phyloP scores from a whole-genome alignment of 352 stramenopile species.

The Peronospora destructor region DNA sequence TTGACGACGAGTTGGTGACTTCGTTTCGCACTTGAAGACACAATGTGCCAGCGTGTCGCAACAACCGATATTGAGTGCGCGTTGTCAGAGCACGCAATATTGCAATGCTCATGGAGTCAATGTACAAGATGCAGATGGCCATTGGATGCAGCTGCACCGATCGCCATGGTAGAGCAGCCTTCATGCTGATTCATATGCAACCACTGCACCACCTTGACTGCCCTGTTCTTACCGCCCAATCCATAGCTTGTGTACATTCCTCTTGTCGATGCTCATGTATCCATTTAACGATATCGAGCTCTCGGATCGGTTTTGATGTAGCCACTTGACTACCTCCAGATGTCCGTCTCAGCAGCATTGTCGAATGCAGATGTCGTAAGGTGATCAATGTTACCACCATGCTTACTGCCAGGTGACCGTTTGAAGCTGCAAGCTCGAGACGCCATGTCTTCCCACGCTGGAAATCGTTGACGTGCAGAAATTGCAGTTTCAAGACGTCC shows the following conservation, averaged over 20 bases:
- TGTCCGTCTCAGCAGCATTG: constrained; percentile 18
- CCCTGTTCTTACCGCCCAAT: constrained; percentile 17
- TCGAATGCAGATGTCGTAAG: constrained; percentile 24
- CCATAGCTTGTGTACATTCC: constrained; percentile 26
- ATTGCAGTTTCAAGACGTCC: constrained; percentile 25
- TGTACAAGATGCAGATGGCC: constrained; percentile 16
- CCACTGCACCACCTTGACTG: constrained; percentile 24
- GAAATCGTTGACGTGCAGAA: constrained; percentile 17
- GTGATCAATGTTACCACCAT: constrained; percentile 11
- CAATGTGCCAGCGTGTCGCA: too few species aligned
- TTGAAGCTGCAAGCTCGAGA: constrained; percentile 17
- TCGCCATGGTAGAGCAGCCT: constrained; percentile 18
- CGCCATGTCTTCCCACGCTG: constrained; percentile 17
- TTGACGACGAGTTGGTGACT: constrained; percentile 19
- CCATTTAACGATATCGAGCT: constrained; percentile 20
- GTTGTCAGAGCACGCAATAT: constrained; percentile 16
- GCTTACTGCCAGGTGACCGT: constrained; percentile 17
- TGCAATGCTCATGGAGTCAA: constrained; percentile 21
- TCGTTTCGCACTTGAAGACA: too few species aligned
- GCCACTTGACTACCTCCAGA: constrained; percentile 20
- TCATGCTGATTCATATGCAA: constrained; percentile 15
- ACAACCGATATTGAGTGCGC: too few species aligned
- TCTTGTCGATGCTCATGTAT: constrained; percentile 14
- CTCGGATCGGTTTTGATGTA: constrained; percentile 14
- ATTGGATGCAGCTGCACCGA: constrained; percentile 16